Evolutionary conservation across 1,284 basidiomycete genomes (phyloP).

Genomic region (Rhodotorula sp.): DNA sequence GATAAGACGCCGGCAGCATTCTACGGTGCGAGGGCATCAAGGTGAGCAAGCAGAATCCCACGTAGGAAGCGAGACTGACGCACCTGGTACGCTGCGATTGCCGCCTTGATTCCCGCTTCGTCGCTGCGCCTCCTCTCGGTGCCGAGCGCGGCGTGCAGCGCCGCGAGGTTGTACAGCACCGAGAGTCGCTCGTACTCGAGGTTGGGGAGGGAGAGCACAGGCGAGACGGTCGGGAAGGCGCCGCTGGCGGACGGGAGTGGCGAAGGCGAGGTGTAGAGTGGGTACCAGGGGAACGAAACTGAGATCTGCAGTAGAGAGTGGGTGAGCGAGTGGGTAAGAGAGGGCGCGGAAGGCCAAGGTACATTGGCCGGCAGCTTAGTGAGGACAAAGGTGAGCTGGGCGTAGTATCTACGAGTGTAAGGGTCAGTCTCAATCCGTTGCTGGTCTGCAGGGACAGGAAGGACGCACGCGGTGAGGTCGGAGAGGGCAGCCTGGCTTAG

Average conservation of each 20-base stretch:
- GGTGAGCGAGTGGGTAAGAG: not conserved
- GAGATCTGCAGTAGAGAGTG: constrained; percentile 61
- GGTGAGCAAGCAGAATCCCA: no score
- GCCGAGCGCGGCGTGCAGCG: constrained; percentile 74
- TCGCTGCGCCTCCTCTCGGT: constrained; percentile 66
- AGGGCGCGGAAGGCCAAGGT: constrained; percentile 52
- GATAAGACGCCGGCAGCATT: constrained; percentile 52
- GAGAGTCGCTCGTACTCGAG: constrained; percentile 75
- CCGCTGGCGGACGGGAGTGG: constrained; percentile 51
- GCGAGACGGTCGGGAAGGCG: constrained; percentile 20
- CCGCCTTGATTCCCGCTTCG: constrained; percentile 70
- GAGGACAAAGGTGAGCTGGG: constrained; percentile 70
- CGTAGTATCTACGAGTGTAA: constrained; percentile 24
- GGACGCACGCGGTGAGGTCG: constrained; percentile 1
- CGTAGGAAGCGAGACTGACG: constrained; percentile 31
- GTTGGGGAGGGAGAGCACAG: constrained; percentile 66
- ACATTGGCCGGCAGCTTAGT: constrained; percentile 72
- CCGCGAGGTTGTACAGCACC: constrained; percentile 79
- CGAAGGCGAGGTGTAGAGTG: constrained; percentile 62
- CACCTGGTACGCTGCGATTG: constrained; percentile 71
- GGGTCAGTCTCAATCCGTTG: not conserved
- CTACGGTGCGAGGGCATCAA: not conserved
- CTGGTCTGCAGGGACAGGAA: fast-evolving
- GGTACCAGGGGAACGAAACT: constrained; percentile 72
- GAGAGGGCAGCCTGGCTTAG: not conserved